Evolutionary conservation across 371 early-diverging fungal genomes (phyloP), one percentile per base, ranked within the genome.

Genomic region (Thermomucor indicae-seudaticae): DNA sequence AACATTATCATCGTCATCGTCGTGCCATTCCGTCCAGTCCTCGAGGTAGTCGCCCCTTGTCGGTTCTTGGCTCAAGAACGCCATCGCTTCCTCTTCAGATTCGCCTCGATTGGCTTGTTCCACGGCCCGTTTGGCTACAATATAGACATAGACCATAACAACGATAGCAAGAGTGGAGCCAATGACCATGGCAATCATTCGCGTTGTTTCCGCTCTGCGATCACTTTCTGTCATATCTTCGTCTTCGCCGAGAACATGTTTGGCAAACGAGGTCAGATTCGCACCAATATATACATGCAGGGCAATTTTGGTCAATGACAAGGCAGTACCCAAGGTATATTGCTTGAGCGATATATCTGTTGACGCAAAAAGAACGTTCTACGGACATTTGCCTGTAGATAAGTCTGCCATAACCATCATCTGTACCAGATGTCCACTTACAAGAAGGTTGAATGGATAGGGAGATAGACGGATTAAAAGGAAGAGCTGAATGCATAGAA

Each of bases 261-360:
- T 70, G 4, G 79, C 65, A 57, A 84, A 71, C 3, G 84, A 79
- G 0, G 80, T 78, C 12, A 84, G 57, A 20, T 78, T 81, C 12
- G 88, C 83, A 30, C 91, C 91, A 31, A 91, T 78, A 53, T 87
- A 89, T 14, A 89, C 75, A 57, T 89, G 86, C 0, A 85, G 57
- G 4, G 77, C 66, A 39, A 84, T 65, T 53, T 89, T 91, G 38
- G 73, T 40, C 2, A 88, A 63, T 6, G 88, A 72, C 11, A 88
- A 31, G 1, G 81, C 79, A 14, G 89, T 89, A 10, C 86, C 89
- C 8, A 77, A 31, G 10, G 68, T 48, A 57, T 65, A 91, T 5
- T 70, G 61, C 8, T 31, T 16, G n/a, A 86, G 52, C 6, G 84
- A 55, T 19, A 91, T 77, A 29, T 79, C 58, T 3, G 89, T 86